Conservation (phyloP, 2,329 filamentous ascomycete genomes). For the Aspergillus amoenus region DNA sequence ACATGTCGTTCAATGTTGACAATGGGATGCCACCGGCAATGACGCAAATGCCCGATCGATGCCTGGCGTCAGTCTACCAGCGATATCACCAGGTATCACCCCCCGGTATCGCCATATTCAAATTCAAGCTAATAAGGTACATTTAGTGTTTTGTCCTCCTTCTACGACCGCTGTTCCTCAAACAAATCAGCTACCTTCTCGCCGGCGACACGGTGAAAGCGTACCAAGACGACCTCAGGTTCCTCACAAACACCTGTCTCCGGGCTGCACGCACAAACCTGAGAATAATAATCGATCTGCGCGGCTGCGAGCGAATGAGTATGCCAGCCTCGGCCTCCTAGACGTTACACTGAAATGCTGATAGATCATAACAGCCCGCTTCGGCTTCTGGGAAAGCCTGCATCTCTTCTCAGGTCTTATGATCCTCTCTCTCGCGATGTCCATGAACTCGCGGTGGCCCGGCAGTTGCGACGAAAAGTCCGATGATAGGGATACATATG, state of each 20-base stretch:
- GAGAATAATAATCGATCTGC: neutral
- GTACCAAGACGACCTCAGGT: neutral
- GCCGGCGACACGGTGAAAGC: neutral
- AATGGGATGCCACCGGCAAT: neutral
- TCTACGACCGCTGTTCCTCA: constrained; percentile 12
- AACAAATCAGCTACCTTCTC: constrained; percentile 1
- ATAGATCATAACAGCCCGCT: constrained; percentile 14
- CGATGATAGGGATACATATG: neutral
- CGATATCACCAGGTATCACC: constrained; percentile 14
- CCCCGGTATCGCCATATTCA: too few relatives aligned
- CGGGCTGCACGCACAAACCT: neutral
- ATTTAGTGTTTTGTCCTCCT: constrained; percentile 13
- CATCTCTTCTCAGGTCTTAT: constrained; percentile 25
- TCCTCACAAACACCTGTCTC: neutral
- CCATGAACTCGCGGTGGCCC: neutral
- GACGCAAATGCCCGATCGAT: constrained; percentile 8
- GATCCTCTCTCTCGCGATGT: constrained; percentile 17
- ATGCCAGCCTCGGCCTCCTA: neutral
- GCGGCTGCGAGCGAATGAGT: neutral
- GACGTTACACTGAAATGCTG: too few relatives aligned
- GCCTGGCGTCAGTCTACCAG: constrained; percentile 12
- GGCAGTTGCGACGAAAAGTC: neutral
- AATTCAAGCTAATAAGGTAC: too few relatives aligned
- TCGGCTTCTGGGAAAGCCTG: constrained; percentile 26
- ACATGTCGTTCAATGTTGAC: constrained; percentile 1